Percentiles rank a stretch among this genome's conserved stretches.
These are phyloP conservation scores for Clitocybe nebularis DNA, from an alignment of 1,284 basidiomycete species.

Conservation along the genomic window DNA sequence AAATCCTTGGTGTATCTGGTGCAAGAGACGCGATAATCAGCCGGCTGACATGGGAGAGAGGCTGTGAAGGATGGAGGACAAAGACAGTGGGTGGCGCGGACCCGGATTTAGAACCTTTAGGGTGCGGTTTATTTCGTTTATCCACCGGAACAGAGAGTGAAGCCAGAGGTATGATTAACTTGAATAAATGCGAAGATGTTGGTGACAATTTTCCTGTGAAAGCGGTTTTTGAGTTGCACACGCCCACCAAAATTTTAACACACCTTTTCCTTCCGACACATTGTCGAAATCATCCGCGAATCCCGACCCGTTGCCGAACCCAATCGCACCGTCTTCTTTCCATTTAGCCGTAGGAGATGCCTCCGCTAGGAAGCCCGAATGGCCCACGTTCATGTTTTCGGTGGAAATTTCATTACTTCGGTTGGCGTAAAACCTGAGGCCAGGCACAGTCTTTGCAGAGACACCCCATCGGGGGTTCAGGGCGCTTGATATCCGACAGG, in stretches of 20 bases:
- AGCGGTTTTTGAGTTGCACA: slow-evolving; percentile 1
- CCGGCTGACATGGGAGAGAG: slow-evolving; percentile 53
- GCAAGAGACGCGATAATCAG: slow-evolving; percentile 44
- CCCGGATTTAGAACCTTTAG: slow-evolving; percentile 9
- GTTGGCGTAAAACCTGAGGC: background rate
- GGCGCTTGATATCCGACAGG: no score
- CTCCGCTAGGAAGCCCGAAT: slow-evolving; percentile 45
- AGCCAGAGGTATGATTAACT: slow-evolving; percentile 54
- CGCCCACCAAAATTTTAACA: background rate
- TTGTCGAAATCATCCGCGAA: slow-evolving; percentile 26
- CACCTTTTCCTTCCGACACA: slow-evolving; percentile 30
- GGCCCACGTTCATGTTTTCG: slow-evolving; percentile 36
- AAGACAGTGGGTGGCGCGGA: slow-evolving; percentile 47
- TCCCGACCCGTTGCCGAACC: slow-evolving; percentile 21
- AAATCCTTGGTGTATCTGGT: slow-evolving; percentile 27
- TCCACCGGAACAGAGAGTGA: slow-evolving; percentile 19
- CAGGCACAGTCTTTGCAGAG: no score
- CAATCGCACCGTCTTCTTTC: slow-evolving; percentile 24
- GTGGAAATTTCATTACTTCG: background rate
- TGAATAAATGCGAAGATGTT: slow-evolving; percentile 63
- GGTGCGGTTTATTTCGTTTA: slow-evolving; percentile 1
- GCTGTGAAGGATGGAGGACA: slow-evolving; percentile 57
- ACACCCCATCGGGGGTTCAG: no score
- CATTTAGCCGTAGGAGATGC: slow-evolving; percentile 35
- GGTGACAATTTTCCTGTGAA: slow-evolving; percentile 52